Percentiles rank a stretch among this genome's conserved stretches.
Evolutionary conservation across 805 yeast species (phyloP).

Genomic region (Saccharomycopsis olivae): DNA sequence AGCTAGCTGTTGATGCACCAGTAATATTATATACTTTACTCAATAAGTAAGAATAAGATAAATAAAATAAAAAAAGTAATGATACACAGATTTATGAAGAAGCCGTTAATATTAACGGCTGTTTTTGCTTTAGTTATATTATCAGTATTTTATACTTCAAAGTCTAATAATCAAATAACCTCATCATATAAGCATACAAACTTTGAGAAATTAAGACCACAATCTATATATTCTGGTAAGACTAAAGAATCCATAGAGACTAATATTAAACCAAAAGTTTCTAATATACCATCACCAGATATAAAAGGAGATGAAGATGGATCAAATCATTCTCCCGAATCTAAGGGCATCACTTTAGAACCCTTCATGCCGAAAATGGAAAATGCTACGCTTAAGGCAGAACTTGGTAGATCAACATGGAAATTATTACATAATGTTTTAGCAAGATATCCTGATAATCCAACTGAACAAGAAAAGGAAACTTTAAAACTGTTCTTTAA

Average conservation of each 20-base stretch:
- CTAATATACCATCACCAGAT: no score
- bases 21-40: no score
- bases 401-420: conserved; percentile 90
- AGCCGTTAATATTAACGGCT: conserved; percentile 8
- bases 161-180: conserved; percentile 10
- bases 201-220: no score
- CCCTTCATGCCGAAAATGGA: conserved; percentile 93
- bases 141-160: conserved; percentile 15
- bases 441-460: conserved; percentile 85
- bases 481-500: conserved; percentile 56
- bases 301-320: no score
- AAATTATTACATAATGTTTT: conserved; percentile 79
- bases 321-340: no score
- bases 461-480: conserved; percentile 49
- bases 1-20: no score
- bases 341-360: no score
- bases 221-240: no score
- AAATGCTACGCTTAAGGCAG: conserved; percentile 59
- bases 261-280: no score
- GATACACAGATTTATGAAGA: conserved; percentile 2
- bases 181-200: background rate
- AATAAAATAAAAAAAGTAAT: no score
- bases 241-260: no score
- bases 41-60: no score
- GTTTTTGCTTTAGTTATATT: conserved; percentile 8